phyloP scores from a whole-genome alignment of 441 rosid genomes.

The Geranium incanum region DNA sequence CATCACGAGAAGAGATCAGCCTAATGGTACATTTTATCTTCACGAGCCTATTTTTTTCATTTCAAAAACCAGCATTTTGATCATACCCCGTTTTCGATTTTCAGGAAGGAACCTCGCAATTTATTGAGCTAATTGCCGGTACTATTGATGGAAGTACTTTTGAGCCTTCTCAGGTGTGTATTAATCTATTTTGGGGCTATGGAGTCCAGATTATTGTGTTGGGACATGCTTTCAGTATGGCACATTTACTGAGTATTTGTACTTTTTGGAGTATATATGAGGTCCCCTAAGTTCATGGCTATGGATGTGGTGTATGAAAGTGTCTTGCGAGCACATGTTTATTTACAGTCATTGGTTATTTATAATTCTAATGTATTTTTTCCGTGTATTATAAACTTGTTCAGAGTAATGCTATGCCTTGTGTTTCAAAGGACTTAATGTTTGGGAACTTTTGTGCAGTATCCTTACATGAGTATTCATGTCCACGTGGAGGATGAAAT shows the following conservation, averaged over 20 bases:
- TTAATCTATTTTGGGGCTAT: constrained; percentile 12
- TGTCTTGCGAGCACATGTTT: not conserved
- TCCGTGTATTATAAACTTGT: not conserved
- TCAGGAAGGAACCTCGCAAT: constrained; percentile 70
- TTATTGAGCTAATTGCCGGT: constrained; percentile 62
- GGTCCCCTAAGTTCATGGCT: not conserved
- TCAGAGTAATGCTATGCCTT: not conserved
- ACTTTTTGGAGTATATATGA: not conserved
- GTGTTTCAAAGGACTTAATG: constrained; percentile 10
- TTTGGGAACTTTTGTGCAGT: constrained; percentile 47
- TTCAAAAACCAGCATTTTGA: constrained; percentile 15
- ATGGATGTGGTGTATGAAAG: not conserved
- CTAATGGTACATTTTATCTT: constrained; percentile 56
- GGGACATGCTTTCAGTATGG: constrained; percentile 8
- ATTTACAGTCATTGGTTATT: not conserved
- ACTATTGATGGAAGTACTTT: constrained; percentile 61
- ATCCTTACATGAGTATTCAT: constrained; percentile 57
- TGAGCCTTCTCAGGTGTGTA: constrained; percentile 70
- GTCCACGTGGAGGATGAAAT: constrained; percentile 65
- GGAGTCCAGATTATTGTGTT: constrained; percentile 15
- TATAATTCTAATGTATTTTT: not conserved
- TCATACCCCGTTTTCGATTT: constrained; percentile 23
- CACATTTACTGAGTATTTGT: not conserved
- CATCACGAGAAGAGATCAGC: constrained; percentile 67
- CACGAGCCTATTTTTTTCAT: constrained; percentile 3